These are phyloP conservation scores for Thraustochytrium aureum DNA, from an alignment of 352 stramenopile species.

Conservation along the genomic window DNA sequence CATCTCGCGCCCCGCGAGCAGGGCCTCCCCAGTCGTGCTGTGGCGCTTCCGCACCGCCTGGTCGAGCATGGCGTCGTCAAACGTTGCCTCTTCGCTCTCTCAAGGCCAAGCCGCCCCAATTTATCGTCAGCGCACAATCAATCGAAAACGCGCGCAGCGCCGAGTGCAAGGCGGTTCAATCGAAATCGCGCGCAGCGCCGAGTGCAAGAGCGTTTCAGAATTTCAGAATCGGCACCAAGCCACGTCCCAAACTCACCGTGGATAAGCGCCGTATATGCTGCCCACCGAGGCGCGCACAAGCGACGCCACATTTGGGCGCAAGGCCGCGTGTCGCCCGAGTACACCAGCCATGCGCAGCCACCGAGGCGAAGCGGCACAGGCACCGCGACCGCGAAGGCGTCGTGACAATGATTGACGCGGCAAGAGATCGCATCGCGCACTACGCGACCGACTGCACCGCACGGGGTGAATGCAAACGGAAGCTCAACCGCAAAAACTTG, in stretches of 20 bases:
- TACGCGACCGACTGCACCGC: slow-evolving; percentile 61
- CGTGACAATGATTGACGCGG: slow-evolving; percentile 77
- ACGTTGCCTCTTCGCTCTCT: slow-evolving; percentile 84
- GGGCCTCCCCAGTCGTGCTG: slow-evolving; percentile 87
- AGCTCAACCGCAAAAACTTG: no score
- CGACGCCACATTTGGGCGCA: not conserved
- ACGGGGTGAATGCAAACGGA: slow-evolving; percentile 57
- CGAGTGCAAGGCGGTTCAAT: not conserved
- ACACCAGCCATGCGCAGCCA: slow-evolving; percentile 63
- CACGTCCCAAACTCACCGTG: not conserved
- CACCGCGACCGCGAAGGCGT: slow-evolving; percentile 84
- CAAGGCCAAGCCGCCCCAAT: not conserved
- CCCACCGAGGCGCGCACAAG: not conserved
- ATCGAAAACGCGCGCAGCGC: not conserved
- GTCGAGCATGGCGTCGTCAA: slow-evolving; percentile 87
- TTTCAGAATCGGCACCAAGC: not conserved
- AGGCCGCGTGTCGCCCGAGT: slow-evolving; percentile 53
- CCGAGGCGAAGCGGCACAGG: slow-evolving; percentile 67
- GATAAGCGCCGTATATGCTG: not conserved
- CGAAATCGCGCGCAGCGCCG: not conserved
- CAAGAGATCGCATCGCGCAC: slow-evolving; percentile 68
- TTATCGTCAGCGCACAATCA: not conserved
- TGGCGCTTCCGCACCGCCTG: slow-evolving; percentile 93
- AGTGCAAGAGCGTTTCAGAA: slow-evolving; percentile 34
- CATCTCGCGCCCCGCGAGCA: slow-evolving; percentile 76